Percentiles rank a stretch among this genome's conserved stretches.
Conservation (phyloP, 2,329 filamentous ascomycete genomes). For the Apiospora arundinis region DNA sequence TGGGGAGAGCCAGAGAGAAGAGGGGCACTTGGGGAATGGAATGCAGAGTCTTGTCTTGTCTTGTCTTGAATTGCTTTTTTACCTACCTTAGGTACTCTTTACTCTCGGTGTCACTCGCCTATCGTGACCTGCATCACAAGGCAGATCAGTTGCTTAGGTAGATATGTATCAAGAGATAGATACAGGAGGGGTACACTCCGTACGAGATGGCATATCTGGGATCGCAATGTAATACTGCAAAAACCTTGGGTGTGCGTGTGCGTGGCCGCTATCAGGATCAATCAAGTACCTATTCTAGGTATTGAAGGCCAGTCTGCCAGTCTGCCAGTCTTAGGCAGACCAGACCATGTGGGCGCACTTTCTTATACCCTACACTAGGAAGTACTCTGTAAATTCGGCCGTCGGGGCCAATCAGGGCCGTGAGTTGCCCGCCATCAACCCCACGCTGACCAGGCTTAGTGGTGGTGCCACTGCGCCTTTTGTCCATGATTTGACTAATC, state of each 20-base stretch:
- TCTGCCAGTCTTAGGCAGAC: not conserved
- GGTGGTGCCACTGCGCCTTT: conserved; percentile 15
- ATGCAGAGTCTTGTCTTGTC: not conserved
- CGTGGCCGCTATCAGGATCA: not conserved
- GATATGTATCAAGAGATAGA: not conserved
- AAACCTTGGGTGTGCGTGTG: not conserved
- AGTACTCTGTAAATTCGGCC: not conserved
- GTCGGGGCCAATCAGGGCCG: not conserved
- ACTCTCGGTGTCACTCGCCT: not conserved
- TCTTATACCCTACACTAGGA: not conserved
- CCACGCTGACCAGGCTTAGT: conserved; percentile 1
- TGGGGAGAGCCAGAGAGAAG: not conserved
- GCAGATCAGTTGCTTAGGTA: not conserved
- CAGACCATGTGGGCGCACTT: conserved; percentile 1
- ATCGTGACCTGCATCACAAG: not conserved
- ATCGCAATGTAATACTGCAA: not conserved
- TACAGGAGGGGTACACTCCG: not conserved
- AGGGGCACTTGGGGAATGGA: not conserved
- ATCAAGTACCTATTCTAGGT: not conserved
- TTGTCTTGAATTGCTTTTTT: no score
- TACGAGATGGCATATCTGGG: no score
- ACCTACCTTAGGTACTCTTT: no score
- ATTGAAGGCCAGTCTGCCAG: no score
- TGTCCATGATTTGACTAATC: conserved; percentile 10
- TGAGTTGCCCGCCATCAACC: not conserved